These are phyloP conservation scores for Saturnispora saitoi DNA, from an alignment of 805 yeast species.

Conservation along the genomic window DNA sequence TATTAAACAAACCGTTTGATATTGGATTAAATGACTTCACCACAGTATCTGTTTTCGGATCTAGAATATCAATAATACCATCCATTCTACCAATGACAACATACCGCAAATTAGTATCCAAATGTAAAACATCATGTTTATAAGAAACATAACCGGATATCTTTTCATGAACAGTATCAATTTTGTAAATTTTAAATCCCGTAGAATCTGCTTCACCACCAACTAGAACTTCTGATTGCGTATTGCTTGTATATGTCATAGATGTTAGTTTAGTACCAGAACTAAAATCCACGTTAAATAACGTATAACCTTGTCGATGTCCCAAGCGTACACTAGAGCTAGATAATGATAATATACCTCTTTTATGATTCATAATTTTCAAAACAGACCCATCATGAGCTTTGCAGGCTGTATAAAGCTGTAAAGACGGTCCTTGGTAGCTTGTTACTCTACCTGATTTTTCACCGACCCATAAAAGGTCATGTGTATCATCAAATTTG, in stretches of 20 bases:
- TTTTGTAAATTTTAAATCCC: slow-evolving; percentile 29
- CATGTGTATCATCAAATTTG: slow-evolving; percentile 62
- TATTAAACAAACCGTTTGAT: slow-evolving; percentile 51
- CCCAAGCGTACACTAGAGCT: slow-evolving; percentile 43
- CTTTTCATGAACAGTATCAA: slow-evolving; percentile 35
- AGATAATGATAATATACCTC: slow-evolving; percentile 53
- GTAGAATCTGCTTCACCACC: slow-evolving; percentile 30
- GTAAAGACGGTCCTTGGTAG: slow-evolving; percentile 37
- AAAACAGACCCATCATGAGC: slow-evolving; percentile 44
- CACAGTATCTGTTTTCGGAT: slow-evolving; percentile 39
- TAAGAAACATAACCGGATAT: slow-evolving; percentile 34
- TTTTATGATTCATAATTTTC: slow-evolving; percentile 45
- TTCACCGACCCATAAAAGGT: slow-evolving; percentile 83
- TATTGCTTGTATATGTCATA: slow-evolving; percentile 35
- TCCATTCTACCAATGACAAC: slow-evolving; percentile 49
- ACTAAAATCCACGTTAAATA: slow-evolving; percentile 26
- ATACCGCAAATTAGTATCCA: slow-evolving; percentile 45
- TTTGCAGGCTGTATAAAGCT: slow-evolving; percentile 48
- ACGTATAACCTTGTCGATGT: slow-evolving; percentile 47
- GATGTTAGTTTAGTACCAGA: slow-evolving; percentile 28
- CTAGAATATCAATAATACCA: slow-evolving; percentile 59
- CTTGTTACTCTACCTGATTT: slow-evolving; percentile 42
- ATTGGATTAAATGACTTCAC: slow-evolving; percentile 52
- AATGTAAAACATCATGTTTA: slow-evolving; percentile 35
- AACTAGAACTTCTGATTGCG: slow-evolving; percentile 37